Conservation (phyloP, 2,329 filamentous ascomycete genomes). For the Dichotomopilus funicola region DNA sequence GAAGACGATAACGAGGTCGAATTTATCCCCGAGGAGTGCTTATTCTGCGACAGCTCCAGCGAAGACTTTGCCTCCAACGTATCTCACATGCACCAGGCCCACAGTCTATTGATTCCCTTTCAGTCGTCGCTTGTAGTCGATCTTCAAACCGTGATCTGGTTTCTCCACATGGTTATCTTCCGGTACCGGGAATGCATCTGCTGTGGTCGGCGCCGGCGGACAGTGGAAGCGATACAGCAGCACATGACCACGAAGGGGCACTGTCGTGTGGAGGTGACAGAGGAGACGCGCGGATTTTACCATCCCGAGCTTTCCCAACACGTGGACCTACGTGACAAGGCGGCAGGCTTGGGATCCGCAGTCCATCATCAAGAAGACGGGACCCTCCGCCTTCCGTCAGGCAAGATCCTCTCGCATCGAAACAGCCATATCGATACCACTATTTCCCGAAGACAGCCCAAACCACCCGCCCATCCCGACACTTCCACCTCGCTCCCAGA, state of each 20-base stretch:
- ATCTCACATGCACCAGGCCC: slow-evolving; percentile 42
- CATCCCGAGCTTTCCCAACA: slow-evolving; percentile 18
- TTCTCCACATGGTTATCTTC: slow-evolving; percentile 43
- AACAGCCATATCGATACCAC: neutral
- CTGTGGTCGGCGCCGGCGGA: slow-evolving; percentile 39
- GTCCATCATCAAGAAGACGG: neutral
- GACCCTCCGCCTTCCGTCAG: slow-evolving; percentile 2
- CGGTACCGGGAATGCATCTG: slow-evolving; percentile 45
- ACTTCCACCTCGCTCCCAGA: neutral
- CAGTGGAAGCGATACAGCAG: slow-evolving; percentile 40
- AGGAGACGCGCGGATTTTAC: slow-evolving; percentile 38
- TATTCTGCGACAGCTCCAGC: slow-evolving; percentile 36
- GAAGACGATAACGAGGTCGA: neutral
- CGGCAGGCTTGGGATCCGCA: too few species aligned
- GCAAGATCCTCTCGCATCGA: slow-evolving; percentile 8
- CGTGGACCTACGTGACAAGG: too few species aligned
- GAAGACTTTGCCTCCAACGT: slow-evolving; percentile 33
- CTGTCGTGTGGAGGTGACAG: slow-evolving; percentile 36
- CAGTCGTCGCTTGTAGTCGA: slow-evolving; percentile 38
- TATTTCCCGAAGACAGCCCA: neutral
- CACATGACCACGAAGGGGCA: slow-evolving; percentile 46
- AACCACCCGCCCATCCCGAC: neutral
- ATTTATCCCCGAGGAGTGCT: slow-evolving; percentile 31
- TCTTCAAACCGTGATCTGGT: slow-evolving; percentile 39
- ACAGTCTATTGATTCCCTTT: slow-evolving; percentile 41